Conservation (phyloP, 2,329 filamentous ascomycete genomes). For the Lachnellula cervina region DNA sequence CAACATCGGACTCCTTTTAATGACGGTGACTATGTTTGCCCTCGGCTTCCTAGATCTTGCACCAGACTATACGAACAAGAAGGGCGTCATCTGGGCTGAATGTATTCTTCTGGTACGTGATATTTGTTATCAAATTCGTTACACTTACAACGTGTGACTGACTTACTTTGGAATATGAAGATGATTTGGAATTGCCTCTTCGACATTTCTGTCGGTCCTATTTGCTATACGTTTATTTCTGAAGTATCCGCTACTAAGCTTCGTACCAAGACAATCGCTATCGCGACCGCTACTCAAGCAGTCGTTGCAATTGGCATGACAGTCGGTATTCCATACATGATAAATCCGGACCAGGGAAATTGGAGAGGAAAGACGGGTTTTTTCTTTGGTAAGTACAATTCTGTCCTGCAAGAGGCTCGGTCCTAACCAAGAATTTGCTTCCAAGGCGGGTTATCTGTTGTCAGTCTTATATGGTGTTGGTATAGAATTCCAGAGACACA, state of each 20-base stretch:
- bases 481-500: slow-evolving; percentile 40
- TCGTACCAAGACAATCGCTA: slow-evolving; percentile 27
- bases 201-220: slow-evolving; percentile 31
- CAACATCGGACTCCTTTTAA: slow-evolving; percentile 49
- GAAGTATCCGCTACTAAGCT: slow-evolving; percentile 42
- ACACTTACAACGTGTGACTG: slow-evolving; percentile 1
- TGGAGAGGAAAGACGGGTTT: slow-evolving; percentile 28
- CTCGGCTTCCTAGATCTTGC: slow-evolving; percentile 32
- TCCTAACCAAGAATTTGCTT: background rate
- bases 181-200: slow-evolving; percentile 22
- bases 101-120: slow-evolving; percentile 19
- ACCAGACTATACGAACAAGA: slow-evolving; percentile 27
- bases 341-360: slow-evolving; percentile 34
- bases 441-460: slow-evolving; percentile 36
- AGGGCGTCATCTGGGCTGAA: slow-evolving; percentile 19
- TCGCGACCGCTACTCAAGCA: slow-evolving; percentile 21
- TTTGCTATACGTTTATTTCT: slow-evolving; percentile 39
- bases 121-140: background rate
- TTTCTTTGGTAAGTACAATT: slow-evolving; percentile 22
- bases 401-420: background rate
- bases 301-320: slow-evolving; percentile 20
- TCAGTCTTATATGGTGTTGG: slow-evolving; percentile 36
- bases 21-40: slow-evolving; percentile 50
- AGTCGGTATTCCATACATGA: slow-evolving; percentile 26
- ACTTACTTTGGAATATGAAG: slow-evolving; percentile 30